Percentiles rank a stretch among this genome's conserved stretches.
phyloP scores from a whole-genome alignment of 2,329 filamentous ascomycete genomes.

The Paecilomyces sp. region DNA sequence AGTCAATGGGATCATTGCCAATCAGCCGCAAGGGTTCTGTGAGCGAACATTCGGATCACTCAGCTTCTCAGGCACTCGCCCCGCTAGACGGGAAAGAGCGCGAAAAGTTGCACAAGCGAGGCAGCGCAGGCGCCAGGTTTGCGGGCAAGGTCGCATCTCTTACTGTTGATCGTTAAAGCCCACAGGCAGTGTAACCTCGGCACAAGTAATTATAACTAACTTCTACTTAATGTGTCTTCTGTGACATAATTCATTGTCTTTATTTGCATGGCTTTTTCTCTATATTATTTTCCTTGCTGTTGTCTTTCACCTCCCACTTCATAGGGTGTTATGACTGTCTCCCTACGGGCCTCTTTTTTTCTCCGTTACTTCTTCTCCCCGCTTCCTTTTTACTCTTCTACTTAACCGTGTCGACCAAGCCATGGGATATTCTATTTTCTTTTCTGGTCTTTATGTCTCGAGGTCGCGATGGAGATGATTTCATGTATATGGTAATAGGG shows the following conservation, averaged over 20 bases:
- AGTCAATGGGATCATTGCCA: conserved; percentile 58
- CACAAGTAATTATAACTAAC: conserved; percentile 12
- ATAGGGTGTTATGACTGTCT: neutral
- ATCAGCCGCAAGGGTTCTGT: conserved; percentile 35
- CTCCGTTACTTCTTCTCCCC: neutral
- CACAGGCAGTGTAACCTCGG: neutral
- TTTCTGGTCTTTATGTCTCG: neutral
- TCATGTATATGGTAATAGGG: neutral
- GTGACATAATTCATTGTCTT: neutral
- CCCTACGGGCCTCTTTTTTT: neutral
- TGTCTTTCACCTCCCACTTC: neutral
- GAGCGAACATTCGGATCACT: conserved; percentile 14
- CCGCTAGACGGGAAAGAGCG: conserved; percentile 45
- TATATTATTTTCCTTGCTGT: conserved; percentile 4
- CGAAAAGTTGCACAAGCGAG: conserved; percentile 69
- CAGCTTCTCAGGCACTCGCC: conserved; percentile 21
- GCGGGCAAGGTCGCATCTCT: conserved; percentile 40
- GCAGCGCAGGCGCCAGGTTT: conserved; percentile 69
- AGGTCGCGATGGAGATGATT: neutral
- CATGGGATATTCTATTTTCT: neutral
- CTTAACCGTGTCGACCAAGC: neutral
- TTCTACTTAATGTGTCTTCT: conserved; percentile 1
- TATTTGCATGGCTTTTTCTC: neutral
- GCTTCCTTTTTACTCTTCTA: neutral
- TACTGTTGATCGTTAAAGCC: conserved; percentile 31